These are phyloP conservation scores for Hansenula sp. DNA, from an alignment of 1,139 yeast species.

Conservation along the genomic window DNA sequence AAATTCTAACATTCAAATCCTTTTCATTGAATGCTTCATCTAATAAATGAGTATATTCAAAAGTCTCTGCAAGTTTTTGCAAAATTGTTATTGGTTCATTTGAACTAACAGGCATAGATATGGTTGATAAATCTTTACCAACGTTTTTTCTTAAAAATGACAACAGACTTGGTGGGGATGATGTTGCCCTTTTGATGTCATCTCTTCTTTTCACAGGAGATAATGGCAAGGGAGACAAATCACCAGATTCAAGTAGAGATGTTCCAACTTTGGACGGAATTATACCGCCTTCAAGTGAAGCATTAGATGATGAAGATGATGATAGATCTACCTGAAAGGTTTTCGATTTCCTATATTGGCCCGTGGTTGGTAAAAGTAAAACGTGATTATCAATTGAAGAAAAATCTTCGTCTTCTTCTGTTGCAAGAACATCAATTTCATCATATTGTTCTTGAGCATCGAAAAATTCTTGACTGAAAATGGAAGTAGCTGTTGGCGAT, in stretches of 20 bases:
- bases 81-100: conserved; percentile 87
- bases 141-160: conserved; percentile 82
- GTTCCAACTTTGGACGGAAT: background rate
- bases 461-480: conserved; percentile 49
- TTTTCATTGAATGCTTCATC: conserved; percentile 48
- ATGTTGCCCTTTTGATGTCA: conserved; percentile 55
- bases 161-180: conserved; percentile 77
- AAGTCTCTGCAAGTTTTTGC: conserved; percentile 72
- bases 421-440: conserved; percentile 17
- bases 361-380: conserved; percentile 10
- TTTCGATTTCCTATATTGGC: conserved; percentile 3
- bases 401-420: conserved; percentile 13
- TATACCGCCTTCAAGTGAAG: background rate
- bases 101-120: conserved; percentile 91
- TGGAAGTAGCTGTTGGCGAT: conserved; percentile 22
- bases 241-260: conserved; percentile 16
- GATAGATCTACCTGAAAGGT: conserved; percentile 17
- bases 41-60: conserved; percentile 70
- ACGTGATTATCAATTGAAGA: conserved; percentile 14
- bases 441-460: conserved; percentile 59
- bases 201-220: conserved; percentile 46
- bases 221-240: conserved; percentile 63
- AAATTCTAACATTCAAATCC: conserved; percentile 53
- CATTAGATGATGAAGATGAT: conserved; percentile 5
- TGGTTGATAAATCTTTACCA: conserved; percentile 82